These are phyloP conservation scores for Pinus albicaulis DNA, from an alignment of 75 land plant species.

Conservation along the genomic window DNA sequence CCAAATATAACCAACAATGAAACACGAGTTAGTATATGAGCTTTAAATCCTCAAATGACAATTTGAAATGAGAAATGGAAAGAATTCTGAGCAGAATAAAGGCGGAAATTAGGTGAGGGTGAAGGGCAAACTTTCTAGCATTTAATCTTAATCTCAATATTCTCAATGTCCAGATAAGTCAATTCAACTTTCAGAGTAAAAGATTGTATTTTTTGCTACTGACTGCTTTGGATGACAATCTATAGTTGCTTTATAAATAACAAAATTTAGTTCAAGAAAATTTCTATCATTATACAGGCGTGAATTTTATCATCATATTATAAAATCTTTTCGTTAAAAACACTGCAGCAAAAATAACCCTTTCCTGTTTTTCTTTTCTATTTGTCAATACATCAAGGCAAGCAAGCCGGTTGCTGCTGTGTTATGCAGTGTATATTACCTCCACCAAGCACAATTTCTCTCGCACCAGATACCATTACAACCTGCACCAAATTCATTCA, in stretches of 20 bases:
- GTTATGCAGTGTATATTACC: slow-evolving; percentile 94
- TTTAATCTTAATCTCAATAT: no score
- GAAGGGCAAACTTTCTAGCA: background rate
- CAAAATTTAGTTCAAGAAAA: background rate
- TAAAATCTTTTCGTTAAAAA: background rate
- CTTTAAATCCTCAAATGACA: no score
- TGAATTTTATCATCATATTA: background rate
- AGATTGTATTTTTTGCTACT: background rate
- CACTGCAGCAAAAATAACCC: background rate
- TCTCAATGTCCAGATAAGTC: background rate
- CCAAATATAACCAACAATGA: no score
- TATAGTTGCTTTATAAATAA: background rate
- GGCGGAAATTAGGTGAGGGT: background rate
- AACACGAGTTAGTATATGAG: no score
- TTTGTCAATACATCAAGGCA: background rate
- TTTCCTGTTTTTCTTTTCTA: background rate
- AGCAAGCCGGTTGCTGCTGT: slow-evolving; percentile 69
- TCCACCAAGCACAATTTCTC: slow-evolving; percentile 75
- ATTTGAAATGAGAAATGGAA: no score
- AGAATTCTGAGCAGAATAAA: background rate
- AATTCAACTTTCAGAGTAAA: background rate
- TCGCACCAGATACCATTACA: slow-evolving; percentile 59
- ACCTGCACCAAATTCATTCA: slow-evolving; percentile 41
- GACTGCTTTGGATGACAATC: background rate
- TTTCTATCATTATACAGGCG: background rate